Percentiles rank a stretch among this genome's conserved stretches.
These are phyloP conservation scores for Aspergillus nanangensis DNA, from an alignment of 495 filamentous ascomycete genomes.

Conservation along the genomic window DNA sequence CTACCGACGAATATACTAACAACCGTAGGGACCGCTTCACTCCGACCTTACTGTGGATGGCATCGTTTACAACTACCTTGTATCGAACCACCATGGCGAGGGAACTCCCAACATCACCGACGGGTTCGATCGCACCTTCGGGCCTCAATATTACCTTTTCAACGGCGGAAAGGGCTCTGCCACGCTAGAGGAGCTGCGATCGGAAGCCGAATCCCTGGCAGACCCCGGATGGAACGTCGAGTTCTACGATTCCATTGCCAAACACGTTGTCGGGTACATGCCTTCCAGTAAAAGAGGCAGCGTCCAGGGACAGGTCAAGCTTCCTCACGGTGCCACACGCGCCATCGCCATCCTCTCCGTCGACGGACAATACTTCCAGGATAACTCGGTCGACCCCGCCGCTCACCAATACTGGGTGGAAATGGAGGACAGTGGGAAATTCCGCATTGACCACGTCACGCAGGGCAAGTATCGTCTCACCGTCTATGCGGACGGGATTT, in stretches of 20 bases:
- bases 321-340: constrained; percentile 39
- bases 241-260: constrained; percentile 54
- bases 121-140: constrained; percentile 55
- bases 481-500: constrained; percentile 52
- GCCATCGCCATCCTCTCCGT: constrained; percentile 49
- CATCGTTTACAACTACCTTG: constrained; percentile 51
- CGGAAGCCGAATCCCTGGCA: constrained; percentile 43
- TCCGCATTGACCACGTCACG: constrained; percentile 44
- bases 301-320: constrained; percentile 37
- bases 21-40: constrained; percentile 42
- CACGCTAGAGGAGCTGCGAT: constrained; percentile 35
- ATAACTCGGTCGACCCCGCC: constrained; percentile 44
- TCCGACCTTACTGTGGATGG: constrained; percentile 55
- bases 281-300: constrained; percentile 38
- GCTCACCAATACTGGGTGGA: constrained; percentile 57
- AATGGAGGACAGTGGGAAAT: constrained; percentile 39
- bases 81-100: constrained; percentile 54
- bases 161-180: constrained; percentile 43
- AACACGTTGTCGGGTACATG: constrained; percentile 49
- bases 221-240: constrained; percentile 45
- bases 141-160: constrained; percentile 55
- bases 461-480: constrained; percentile 52
- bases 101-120: constrained; percentile 54
- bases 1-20: constrained; percentile 3
- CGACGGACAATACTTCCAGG: constrained; percentile 51